Conservation (phyloP, 2,329 filamentous ascomycete genomes). For the Aspergillus sp. region DNA sequence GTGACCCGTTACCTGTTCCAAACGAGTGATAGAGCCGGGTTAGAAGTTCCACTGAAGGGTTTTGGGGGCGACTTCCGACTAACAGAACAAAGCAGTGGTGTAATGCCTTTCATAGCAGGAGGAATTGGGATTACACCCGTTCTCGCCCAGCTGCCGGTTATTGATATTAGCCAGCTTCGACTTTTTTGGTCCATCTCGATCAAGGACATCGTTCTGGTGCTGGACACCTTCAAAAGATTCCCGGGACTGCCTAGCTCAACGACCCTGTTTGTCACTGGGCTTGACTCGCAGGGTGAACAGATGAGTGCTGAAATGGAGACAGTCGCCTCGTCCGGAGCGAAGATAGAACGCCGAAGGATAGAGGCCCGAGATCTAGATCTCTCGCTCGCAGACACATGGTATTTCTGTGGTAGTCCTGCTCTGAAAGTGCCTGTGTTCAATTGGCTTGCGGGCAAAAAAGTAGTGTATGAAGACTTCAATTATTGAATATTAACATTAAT, state of each 20-base stretch:
- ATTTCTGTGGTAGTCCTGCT: slow-evolving; percentile 56
- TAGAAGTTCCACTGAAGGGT: slow-evolving; percentile 68
- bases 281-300: slow-evolving; percentile 22
- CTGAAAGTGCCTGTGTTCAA: slow-evolving; percentile 51
- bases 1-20: slow-evolving; percentile 67
- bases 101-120: slow-evolving; percentile 67
- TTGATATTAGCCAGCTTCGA: slow-evolving; percentile 50
- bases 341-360: slow-evolving; percentile 49
- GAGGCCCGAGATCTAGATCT: slow-evolving; percentile 46
- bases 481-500: slow-evolving; percentile 36
- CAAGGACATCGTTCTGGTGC: slow-evolving; percentile 63
- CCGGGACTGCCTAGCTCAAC: slow-evolving; percentile 54
- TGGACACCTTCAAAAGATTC: slow-evolving; percentile 57
- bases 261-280: slow-evolving; percentile 65
- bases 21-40: slow-evolving; percentile 50
- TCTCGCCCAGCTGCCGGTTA: slow-evolving; percentile 63
- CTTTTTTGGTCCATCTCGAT: slow-evolving; percentile 68
- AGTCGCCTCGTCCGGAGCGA: slow-evolving; percentile 26
- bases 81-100: slow-evolving; percentile 20
- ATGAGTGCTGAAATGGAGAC: slow-evolving; percentile 47
- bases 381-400: slow-evolving; percentile 50
- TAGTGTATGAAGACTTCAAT: slow-evolving; percentile 61
- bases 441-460: slow-evolving; percentile 57
- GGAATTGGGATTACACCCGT: slow-evolving; percentile 84
- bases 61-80: slow-evolving; percentile 68